Conservation (phyloP, 352 stramenopile genomes). For the Globisporangium lucens region DNA sequence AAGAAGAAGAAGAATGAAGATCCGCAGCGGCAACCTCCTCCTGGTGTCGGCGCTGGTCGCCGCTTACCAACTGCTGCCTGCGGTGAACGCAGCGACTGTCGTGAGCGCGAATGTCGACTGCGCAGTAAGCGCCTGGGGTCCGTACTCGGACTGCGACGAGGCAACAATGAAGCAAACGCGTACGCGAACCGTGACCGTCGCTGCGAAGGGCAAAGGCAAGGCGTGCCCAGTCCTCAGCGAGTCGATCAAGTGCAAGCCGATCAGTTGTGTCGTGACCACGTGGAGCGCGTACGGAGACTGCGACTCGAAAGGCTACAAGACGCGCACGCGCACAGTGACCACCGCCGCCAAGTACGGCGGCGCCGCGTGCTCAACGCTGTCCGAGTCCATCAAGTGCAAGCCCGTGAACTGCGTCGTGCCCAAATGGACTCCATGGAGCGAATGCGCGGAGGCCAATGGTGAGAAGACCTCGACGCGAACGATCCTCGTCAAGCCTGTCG, state of each 20-base stretch:
- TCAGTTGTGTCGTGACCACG: conserved; percentile 44
- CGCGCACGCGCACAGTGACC: conserved; percentile 32
- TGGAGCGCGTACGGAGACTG: conserved; percentile 46
- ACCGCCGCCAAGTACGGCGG: conserved; percentile 29
- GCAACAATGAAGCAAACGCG: conserved; percentile 43
- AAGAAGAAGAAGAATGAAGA: neutral
- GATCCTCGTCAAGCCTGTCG: conserved; percentile 28
- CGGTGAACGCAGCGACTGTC: neutral
- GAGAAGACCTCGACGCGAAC: conserved; percentile 38
- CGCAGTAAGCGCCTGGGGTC: conserved; percentile 40
- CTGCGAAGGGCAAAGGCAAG: conserved; percentile 28
- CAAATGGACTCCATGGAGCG: conserved; percentile 37
- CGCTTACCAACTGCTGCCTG: neutral
- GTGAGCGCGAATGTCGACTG: conserved; percentile 45
- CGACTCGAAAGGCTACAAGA: conserved; percentile 35
- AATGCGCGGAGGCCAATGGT: conserved; percentile 29
- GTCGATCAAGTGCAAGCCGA: conserved; percentile 36
- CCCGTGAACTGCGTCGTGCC: conserved; percentile 57
- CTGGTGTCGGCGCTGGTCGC: neutral
- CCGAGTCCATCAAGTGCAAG: conserved; percentile 46
- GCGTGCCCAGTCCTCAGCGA: conserved; percentile 28
- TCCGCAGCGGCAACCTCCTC: neutral
- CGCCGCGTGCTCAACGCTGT: conserved; percentile 34
- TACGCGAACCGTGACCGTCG: conserved; percentile 18
- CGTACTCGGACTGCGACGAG: conserved; percentile 35